A percentile compares a stretch with the other conserved stretches of the same genome.
Conservation (phyloP, 768 basidiomycete species). For the Plicaturopsis crispa region DNA sequence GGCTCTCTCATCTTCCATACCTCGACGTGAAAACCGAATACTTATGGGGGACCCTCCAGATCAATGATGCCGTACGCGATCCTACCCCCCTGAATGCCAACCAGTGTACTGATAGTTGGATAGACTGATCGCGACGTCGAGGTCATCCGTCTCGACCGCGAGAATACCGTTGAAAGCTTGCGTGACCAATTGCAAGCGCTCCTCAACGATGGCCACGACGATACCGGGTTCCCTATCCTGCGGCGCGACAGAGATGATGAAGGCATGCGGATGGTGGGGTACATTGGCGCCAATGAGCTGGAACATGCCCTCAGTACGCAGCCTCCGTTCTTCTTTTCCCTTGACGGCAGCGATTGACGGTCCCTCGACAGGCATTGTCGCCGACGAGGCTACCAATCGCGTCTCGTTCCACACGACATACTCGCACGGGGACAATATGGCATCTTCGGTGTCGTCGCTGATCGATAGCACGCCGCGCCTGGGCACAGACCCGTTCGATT, state of each 20-base stretch:
- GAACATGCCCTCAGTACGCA: slow-evolving; percentile 83
- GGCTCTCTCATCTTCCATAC: slow-evolving; percentile 83
- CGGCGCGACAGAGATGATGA: slow-evolving; percentile 37
- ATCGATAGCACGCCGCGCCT: slow-evolving; percentile 26
- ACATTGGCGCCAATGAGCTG: slow-evolving; percentile 88
- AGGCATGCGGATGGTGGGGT: slow-evolving; percentile 71
- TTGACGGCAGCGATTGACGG: slow-evolving; percentile 2
- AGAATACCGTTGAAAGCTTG: slow-evolving; percentile 74
- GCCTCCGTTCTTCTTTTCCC: neutral
- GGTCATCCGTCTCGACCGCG: slow-evolving; percentile 60
- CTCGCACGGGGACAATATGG: slow-evolving; percentile 28
- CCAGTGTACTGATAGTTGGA: neutral
- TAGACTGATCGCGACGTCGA: slow-evolving; percentile 65
- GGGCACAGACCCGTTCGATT: slow-evolving; percentile 59
- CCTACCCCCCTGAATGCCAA: neutral
- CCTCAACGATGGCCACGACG: slow-evolving; percentile 53
- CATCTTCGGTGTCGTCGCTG: slow-evolving; percentile 54
- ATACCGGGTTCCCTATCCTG: slow-evolving; percentile 86
- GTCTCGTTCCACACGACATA: slow-evolving; percentile 55
- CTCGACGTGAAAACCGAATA: slow-evolving; percentile 89
- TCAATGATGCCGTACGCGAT: slow-evolving; percentile 67
- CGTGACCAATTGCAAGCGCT: slow-evolving; percentile 59
- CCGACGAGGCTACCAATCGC: slow-evolving; percentile 58
- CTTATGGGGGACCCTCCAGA: slow-evolving; percentile 71
- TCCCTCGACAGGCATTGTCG: slow-evolving; percentile 55